phyloP scores from a whole-genome alignment of 140 eudicot species.

The Bidens hawaiensis region DNA sequence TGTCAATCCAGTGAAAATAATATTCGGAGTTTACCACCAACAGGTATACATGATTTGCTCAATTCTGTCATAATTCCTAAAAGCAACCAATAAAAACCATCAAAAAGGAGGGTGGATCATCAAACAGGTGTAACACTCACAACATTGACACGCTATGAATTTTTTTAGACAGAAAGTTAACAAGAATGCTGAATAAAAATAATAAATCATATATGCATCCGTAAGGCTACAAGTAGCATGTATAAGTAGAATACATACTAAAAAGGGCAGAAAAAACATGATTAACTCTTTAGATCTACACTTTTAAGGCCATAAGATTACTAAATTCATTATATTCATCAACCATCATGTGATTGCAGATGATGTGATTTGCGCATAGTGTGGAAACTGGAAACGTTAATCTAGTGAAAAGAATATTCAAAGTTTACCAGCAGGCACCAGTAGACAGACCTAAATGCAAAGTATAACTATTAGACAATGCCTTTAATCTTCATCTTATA shows the following conservation, averaged over 20 bases:
- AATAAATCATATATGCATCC: not conserved
- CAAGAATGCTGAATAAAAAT: not conserved
- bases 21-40: not conserved
- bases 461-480: too few relatives aligned
- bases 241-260: not conserved
- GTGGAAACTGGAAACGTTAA: slow-evolving; percentile 6
- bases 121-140: too few relatives aligned
- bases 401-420: not conserved
- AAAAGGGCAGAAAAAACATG: not conserved
- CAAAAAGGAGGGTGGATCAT: too few relatives aligned
- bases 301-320: not conserved
- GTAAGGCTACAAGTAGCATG: not conserved
- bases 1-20: not conserved
- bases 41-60: too few relatives aligned
- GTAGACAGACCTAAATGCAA: too few relatives aligned
- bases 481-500: too few relatives aligned
- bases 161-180: too few relatives aligned
- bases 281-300: not conserved
- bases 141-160: too few relatives aligned
- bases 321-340: not conserved
- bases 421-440: not conserved
- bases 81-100: not conserved
- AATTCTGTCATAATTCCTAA: not conserved
- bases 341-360: slow-evolving; percentile 35
- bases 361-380: slow-evolving; percentile 61